Percentiles rank a stretch among this genome's conserved stretches.
Evolutionary conservation across 2,329 filamentous ascomycete species (phyloP).

Genomic region (Apiospora kogelbergensis): DNA sequence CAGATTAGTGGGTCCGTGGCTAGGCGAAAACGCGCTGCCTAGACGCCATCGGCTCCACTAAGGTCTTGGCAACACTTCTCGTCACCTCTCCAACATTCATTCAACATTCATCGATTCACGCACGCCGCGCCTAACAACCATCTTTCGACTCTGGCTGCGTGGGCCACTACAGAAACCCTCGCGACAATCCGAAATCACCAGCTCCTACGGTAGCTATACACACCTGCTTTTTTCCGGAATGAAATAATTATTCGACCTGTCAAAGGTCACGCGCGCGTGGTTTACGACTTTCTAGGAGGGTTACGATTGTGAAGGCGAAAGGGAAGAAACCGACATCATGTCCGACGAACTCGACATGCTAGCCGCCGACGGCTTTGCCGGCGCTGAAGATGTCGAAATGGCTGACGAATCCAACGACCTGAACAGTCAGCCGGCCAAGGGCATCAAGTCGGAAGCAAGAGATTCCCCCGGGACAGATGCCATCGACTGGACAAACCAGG

Average conservation of each 20-base stretch:
- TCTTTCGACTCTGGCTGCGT: background rate
- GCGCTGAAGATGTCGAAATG: background rate
- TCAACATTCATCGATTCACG: background rate
- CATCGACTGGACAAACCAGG: slow-evolving; percentile 30
- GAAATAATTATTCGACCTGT: slow-evolving; percentile 1
- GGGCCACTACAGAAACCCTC: background rate
- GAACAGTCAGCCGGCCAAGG: background rate
- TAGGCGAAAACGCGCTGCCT: background rate
- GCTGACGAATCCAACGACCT: background rate
- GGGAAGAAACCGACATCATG: background rate
- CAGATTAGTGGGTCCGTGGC: slow-evolving; percentile 1
- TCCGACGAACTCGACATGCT: slow-evolving; percentile 6
- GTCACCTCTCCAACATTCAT: slow-evolving; percentile 3
- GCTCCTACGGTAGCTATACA: background rate
- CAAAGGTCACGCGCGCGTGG: slow-evolving; percentile 2
- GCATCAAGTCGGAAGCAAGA: slow-evolving; percentile 14
- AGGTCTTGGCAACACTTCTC: slow-evolving; percentile 3
- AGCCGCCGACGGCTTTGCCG: background rate
- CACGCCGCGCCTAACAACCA: background rate
- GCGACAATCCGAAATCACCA: background rate
- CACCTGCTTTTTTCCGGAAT: background rate
- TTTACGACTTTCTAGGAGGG: background rate
- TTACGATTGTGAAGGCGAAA: background rate
- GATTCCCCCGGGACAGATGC: slow-evolving; percentile 17
- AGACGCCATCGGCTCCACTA: background rate